phyloP scores from a whole-genome alignment of 2,329 filamentous ascomycete species.

The Fusarium coicis region DNA sequence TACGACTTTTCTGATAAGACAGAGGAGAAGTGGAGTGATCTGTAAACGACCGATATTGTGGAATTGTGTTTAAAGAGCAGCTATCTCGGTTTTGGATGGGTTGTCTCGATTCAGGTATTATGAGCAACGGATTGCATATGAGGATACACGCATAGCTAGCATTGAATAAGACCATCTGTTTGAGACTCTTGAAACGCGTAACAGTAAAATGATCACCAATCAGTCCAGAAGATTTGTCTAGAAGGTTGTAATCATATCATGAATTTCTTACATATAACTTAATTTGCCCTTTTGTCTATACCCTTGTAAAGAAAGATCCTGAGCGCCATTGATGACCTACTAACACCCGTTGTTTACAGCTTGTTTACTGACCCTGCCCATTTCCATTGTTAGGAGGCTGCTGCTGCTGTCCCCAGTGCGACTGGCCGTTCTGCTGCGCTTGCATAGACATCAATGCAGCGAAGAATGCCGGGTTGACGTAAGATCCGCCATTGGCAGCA shows the following conservation, averaged over 20 bases:
- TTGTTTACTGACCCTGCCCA: constrained; percentile 41
- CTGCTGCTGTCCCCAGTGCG: constrained; percentile 43
- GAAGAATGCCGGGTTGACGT: constrained; percentile 69
- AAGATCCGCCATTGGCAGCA: constrained; percentile 53
- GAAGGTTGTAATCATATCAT: constrained; percentile 8
- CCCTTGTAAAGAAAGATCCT: constrained; percentile 8
- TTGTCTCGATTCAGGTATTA: background rate
- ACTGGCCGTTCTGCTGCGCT: constrained; percentile 46
- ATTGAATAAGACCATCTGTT: background rate
- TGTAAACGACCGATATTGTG: constrained; percentile 43
- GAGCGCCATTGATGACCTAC: constrained; percentile 31
- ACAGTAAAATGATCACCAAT: background rate
- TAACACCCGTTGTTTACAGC: background rate
- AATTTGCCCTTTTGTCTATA: constrained; percentile 35
- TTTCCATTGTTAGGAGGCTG: constrained; percentile 45
- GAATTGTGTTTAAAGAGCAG: background rate
- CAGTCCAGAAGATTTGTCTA: background rate
- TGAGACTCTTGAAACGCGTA: no score
- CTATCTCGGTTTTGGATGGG: background rate
- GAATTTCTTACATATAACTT: background rate
- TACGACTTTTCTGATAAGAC: constrained; percentile 68
- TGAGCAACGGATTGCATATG: constrained; percentile 32
- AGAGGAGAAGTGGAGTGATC: constrained; percentile 48
- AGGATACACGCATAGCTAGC: constrained; percentile 9
- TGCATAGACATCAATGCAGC: constrained; percentile 59